Conservation (phyloP, 1,284 basidiomycete genomes). For the Ganoderma boninense region DNA sequence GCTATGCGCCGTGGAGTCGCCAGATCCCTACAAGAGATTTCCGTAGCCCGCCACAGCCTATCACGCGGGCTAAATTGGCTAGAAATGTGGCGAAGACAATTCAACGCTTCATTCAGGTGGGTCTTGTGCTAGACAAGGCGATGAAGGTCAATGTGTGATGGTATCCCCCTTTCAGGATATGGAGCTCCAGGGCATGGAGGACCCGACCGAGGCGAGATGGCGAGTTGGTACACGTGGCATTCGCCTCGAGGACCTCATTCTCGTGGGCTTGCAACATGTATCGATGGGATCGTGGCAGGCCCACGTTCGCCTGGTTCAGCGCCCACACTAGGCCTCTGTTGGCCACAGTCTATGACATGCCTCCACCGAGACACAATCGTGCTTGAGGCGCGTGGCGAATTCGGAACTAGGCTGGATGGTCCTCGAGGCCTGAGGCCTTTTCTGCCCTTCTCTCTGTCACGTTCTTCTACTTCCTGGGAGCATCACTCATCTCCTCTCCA, state of each 20-base stretch:
- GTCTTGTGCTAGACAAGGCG: slow-evolving; percentile 4
- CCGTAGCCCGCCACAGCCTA: slow-evolving; percentile 74
- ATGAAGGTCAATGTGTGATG: background rate
- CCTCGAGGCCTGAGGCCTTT: background rate
- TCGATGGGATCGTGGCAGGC: slow-evolving; percentile 84
- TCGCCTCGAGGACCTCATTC: slow-evolving; percentile 66
- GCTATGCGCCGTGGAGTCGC: slow-evolving; percentile 76
- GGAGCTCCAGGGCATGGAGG: slow-evolving; percentile 42
- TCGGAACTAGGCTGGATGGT: background rate
- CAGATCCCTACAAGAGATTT: slow-evolving; percentile 84
- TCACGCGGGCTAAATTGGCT: slow-evolving; percentile 54
- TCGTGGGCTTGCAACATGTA: slow-evolving; percentile 81
- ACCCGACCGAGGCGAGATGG: slow-evolving; percentile 66
- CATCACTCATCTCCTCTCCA: background rate
- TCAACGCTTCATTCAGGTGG: slow-evolving; percentile 48
- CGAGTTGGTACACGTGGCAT: slow-evolving; percentile 64
- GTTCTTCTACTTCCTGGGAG: background rate
- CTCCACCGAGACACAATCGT: background rate
- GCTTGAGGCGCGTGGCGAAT: background rate
- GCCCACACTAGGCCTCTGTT: slow-evolving; percentile 15
- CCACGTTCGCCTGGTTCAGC: slow-evolving; percentile 61
- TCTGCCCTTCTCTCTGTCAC: background rate
- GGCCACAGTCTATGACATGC: background rate
- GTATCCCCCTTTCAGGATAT: slow-evolving; percentile 50
- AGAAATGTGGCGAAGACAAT: slow-evolving; percentile 49